These are phyloP conservation scores for Penicillium pulvis DNA, from an alignment of 495 filamentous ascomycete species.

Conservation along the genomic window DNA sequence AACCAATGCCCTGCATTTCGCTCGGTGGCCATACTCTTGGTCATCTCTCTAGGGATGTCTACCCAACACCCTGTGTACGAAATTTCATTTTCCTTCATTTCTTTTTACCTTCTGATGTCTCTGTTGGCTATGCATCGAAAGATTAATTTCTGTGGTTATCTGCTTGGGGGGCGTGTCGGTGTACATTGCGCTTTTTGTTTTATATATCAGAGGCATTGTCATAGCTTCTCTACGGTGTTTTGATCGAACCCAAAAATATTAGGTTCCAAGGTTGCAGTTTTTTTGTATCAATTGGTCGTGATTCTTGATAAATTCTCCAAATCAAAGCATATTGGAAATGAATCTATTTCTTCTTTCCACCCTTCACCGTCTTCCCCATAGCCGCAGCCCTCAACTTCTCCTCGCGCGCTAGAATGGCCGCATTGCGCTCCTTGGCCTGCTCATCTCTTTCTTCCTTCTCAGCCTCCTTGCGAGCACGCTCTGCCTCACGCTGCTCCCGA, in stretches of 20 bases:
- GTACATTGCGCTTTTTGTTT: constrained; percentile 21
- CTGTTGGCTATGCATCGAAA: constrained; percentile 25
- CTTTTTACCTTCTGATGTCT: constrained; percentile 8
- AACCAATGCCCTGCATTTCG: constrained; percentile 5
- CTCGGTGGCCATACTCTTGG: background rate
- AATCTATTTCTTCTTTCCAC: constrained; percentile 42
- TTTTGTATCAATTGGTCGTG: constrained; percentile 3
- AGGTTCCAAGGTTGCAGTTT: background rate
- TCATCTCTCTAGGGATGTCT: constrained; percentile 5
- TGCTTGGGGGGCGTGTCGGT: constrained; percentile 20
- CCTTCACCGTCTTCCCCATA: constrained; percentile 37
- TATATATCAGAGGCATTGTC: constrained; percentile 12
- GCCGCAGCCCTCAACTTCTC: constrained; percentile 36
- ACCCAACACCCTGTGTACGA: constrained; percentile 21
- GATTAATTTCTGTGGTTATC: constrained; percentile 14
- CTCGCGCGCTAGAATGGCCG: constrained; percentile 36
- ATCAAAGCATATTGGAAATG: background rate
- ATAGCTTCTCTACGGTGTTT: constrained; percentile 9
- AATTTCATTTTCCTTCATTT: constrained; percentile 13
- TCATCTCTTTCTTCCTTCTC: constrained; percentile 77
- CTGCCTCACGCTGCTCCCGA: constrained; percentile 81
- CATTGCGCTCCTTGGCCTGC: constrained; percentile 49
- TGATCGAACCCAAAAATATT: constrained; percentile 19
- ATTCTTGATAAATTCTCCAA: background rate
- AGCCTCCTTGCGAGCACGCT: constrained; percentile 76